Base-by-base conservation (phyloP, 164 flowering plant genomes). In the Umbilicus rupestris region DNA sequence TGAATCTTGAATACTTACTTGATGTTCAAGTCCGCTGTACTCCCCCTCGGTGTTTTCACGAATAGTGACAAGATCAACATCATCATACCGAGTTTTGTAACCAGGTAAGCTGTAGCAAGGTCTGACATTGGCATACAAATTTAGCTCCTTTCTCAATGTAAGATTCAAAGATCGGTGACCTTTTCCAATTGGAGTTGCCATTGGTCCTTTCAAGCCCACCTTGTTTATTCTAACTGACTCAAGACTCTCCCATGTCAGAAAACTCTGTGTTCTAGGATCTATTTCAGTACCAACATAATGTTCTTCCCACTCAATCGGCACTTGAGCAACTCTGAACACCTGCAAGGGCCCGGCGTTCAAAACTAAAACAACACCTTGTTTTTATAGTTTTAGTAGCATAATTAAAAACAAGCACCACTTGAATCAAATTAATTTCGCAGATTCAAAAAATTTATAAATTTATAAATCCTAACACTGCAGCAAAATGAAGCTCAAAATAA, bases 11-110 rank as follows among this genome's bases (percentile, higher is more conserved):
- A 74, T 82, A 81, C 22, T 52, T 76, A 89, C 97, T 76, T 94
- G 96, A 76, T 94, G 97, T 69, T 94, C 99, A 50, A 94, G 89
- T 39, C 99, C 99, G 81, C 96, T 87, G 72, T 94, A 94, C 69
- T 94, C 99, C 30, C 99, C 99, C 81, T 91, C 99, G 0, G 99
- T 94, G 77, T 94, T 94, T 70, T 94, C 99, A 69, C 99, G 89
- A 65, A 94, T 94, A 15, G 97, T 90, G 62, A 95, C 83, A 33
- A 92, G 94, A 77, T 95, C 72, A 29, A 95, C 97, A 80, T 88
- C 80, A 79, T 95, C 94, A 75, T 94, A 88, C 39, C 95, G 84
- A 52, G 97, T 94, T 76, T 89, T 85, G 73, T 88, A 88, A n/a
- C 99, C 99, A 65, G 87, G 90, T n/a, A 94, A 86, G 71, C 97